Evolutionary conservation across 2,329 filamentous ascomycete genomes (phyloP), one percentile per base, ranked within the genome.

Genomic region (Hypoxylon sp.): DNA sequence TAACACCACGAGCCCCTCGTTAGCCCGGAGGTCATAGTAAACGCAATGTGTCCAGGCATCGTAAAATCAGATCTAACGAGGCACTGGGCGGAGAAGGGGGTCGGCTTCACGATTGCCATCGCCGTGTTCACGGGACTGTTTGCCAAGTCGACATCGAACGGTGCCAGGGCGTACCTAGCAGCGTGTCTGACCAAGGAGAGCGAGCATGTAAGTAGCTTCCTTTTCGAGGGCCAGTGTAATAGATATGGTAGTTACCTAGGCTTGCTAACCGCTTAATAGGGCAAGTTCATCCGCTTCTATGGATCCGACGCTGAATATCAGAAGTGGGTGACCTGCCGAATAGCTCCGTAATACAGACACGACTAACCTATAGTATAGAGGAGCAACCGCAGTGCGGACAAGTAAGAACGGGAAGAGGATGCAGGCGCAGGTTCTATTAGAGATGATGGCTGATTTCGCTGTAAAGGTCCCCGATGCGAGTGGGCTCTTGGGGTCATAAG

Each of bases 1-100:
- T 55, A 46, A 57, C 34, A 48, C 30, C n/a, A n/a, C 11, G 7
- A 24, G 10, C 17, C 8, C 22, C n/a, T 1, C 30, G 1, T 3
- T 24, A 73, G 71, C 6, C 72, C 73, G 4, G 62, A 72, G 20
- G 72, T 74, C 41, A 69, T 75, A 43, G 20, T 75, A 53, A 74
- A 74, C 49, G 71, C 68, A 5, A 53, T 70, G 47, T 75, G 71
- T 22, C 72, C 73, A 0, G 74, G 74, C 17, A 30, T 72, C 10
- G 69, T 74, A 2, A 55, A 55, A 10, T 69, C 74, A 24, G 55
- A 64, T 7, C 66, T 74, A 1, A 26, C 65, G 7, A 64, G 65
- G 15, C 24, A 66, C 13, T 68, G 59, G 32, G 24, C 32, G 5
- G 56, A 54, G 6, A 56, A 56, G 20, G 58, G 67, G n/a, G 15